Evolutionary conservation across 164 flowering plant species (phyloP).

Genomic region (Santalum album): DNA sequence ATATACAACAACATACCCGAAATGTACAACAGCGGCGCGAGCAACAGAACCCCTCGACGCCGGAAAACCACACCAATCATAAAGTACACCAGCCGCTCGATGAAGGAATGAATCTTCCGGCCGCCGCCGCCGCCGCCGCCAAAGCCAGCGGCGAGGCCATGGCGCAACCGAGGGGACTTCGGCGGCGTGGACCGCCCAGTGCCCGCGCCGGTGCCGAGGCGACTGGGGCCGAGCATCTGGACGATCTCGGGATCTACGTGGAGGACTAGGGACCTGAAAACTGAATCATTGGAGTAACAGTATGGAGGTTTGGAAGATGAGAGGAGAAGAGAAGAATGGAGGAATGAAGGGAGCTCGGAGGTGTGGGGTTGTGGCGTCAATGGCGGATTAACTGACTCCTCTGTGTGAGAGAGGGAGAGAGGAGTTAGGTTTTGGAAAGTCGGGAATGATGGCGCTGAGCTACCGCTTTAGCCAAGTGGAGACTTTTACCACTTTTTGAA

Average conservation of each 20-base stretch:
- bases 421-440: too few relatives aligned
- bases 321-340: too few relatives aligned
- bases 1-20: constrained; percentile 53
- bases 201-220: constrained; percentile 31
- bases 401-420: too few relatives aligned
- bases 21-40: constrained; percentile 56
- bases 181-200: constrained; percentile 28
- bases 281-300: too few relatives aligned
- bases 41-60: constrained; percentile 48
- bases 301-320: too few relatives aligned
- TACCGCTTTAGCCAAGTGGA: too few relatives aligned
- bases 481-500: too few relatives aligned
- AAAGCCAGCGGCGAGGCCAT: constrained; percentile 21
- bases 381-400: too few relatives aligned
- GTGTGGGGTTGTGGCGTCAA: too few relatives aligned
- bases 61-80: constrained; percentile 42
- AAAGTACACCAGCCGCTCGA: constrained; percentile 39
- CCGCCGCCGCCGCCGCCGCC: constrained; percentile 8
- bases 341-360: too few relatives aligned
- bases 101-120: constrained; percentile 23
- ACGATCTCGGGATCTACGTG: not conserved
- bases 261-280: too few relatives aligned
- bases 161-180: constrained; percentile 44
- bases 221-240: constrained; percentile 50
- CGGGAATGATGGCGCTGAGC: too few relatives aligned